Percentiles rank a stretch among this genome's conserved stretches.
Evolutionary conservation across 2,329 filamentous ascomycete genomes (phyloP).

Genomic region (Sporothrix humicola): DNA sequence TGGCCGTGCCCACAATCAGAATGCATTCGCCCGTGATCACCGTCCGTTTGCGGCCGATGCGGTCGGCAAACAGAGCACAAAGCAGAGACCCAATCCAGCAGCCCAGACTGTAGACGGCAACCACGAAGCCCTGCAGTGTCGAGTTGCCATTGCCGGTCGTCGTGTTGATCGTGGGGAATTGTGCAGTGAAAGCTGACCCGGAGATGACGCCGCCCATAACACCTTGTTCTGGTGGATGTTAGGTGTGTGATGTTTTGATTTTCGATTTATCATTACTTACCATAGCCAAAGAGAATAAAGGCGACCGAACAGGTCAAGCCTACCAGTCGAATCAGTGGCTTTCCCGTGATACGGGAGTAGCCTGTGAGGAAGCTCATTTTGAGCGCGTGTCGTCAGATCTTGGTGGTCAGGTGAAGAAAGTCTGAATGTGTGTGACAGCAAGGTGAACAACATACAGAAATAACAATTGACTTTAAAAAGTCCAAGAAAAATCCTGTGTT

Average conservation of each 20-base stretch:
- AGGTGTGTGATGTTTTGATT: too few relatives aligned
- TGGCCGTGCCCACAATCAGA: conserved; percentile 18
- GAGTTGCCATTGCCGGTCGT: conserved; percentile 35
- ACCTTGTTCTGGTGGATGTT: background rate
- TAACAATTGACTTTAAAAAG: too few relatives aligned
- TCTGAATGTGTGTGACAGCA: background rate
- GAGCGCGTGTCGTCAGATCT: background rate
- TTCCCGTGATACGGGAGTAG: conserved; percentile 1
- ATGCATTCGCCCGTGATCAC: conserved; percentile 1
- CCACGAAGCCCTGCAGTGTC: conserved; percentile 44
- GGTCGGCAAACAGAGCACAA: background rate
- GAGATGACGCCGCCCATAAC: conserved; percentile 21
- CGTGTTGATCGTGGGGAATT: conserved; percentile 9
- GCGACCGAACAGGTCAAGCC: conserved; percentile 14
- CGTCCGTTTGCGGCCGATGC: conserved; percentile 7
- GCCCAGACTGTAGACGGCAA: conserved; percentile 42
- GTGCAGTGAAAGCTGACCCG: background rate
- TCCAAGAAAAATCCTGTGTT: too few relatives aligned
- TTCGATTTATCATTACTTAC: too few relatives aligned
- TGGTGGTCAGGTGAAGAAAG: too few relatives aligned
- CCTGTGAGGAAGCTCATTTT: conserved; percentile 5
- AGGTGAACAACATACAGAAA: too few relatives aligned
- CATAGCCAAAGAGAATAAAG: conserved; percentile 10
- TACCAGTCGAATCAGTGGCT: background rate
- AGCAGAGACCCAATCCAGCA: conserved; percentile 42